A percentile compares a stretch with the other conserved stretches of the same genome.
Conservation (phyloP, 805 yeast species). For the Maudiozyma bulderi region DNA sequence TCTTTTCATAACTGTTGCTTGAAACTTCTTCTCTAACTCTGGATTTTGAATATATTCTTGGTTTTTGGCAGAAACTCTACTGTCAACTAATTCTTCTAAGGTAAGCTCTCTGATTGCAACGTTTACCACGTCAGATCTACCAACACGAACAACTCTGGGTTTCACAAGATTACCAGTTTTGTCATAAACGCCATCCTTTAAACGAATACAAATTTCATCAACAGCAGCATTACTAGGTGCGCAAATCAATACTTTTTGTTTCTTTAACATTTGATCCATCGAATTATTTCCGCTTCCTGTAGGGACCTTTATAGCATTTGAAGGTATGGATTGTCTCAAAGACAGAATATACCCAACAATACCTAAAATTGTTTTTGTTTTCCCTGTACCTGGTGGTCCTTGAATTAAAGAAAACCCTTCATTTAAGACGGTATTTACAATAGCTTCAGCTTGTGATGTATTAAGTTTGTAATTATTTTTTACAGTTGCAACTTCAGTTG, state of each 20-base stretch:
- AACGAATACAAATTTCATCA: slow-evolving; percentile 81
- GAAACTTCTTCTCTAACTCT: slow-evolving; percentile 39
- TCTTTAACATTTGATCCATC: slow-evolving; percentile 21
- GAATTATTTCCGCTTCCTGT: slow-evolving; percentile 11
- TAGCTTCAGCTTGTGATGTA: slow-evolving; percentile 85
- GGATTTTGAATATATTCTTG: slow-evolving; percentile 31
- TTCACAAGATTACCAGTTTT: slow-evolving; percentile 42
- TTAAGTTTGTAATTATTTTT: slow-evolving; percentile 53
- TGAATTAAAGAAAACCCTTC: slow-evolving; percentile 86
- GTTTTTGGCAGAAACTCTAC: slow-evolving; percentile 36
- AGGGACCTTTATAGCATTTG: slow-evolving; percentile 29
- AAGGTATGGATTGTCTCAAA: slow-evolving; percentile 17
- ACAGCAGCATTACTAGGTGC: slow-evolving; percentile 99
- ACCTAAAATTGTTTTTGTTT: slow-evolving; percentile 92
- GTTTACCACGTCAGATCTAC: slow-evolving; percentile 82
- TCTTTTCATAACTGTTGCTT: slow-evolving; percentile 49
- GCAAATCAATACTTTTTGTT: slow-evolving; percentile 69
- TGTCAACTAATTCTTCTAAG: slow-evolving; percentile 76
- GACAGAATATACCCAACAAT: slow-evolving; percentile 72
- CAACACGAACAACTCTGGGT: slow-evolving; percentile 76
- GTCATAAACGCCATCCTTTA: slow-evolving; percentile 59
- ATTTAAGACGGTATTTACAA: slow-evolving; percentile 55
- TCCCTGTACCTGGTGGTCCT: slow-evolving; percentile 99
- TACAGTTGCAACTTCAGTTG: slow-evolving; percentile 34
- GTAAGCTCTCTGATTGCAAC: slow-evolving; percentile 73